phyloP scores from a whole-genome alignment of 495 filamentous ascomycete species.

The Aspergillus heteromorphus region DNA sequence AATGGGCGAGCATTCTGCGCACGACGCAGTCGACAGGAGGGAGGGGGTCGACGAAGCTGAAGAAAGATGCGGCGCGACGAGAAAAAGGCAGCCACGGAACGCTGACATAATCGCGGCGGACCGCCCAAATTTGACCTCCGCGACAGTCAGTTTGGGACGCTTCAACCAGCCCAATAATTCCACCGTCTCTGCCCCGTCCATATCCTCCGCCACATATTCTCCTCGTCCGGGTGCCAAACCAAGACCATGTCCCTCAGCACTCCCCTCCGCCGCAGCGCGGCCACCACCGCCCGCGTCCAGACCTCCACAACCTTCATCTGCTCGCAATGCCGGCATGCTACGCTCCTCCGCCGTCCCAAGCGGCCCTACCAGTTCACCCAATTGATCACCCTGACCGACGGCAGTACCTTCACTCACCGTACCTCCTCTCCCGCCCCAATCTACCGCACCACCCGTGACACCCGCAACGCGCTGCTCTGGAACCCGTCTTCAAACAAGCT shows the following conservation, averaged over 20 bases:
- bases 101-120: not conserved
- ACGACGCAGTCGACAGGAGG: not conserved
- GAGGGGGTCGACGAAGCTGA: not conserved
- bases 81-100: not conserved
- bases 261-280: conserved; percentile 41
- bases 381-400: conserved; percentile 90
- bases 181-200: not conserved
- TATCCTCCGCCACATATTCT: not conserved
- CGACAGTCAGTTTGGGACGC: not conserved
- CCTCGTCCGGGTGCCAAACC: not conserved
- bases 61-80: not conserved
- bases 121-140: not conserved
- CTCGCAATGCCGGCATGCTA: conserved; percentile 67
- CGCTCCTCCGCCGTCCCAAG: conserved; percentile 79
- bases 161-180: not conserved
- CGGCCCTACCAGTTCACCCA: conserved; percentile 96
- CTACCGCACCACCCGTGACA: conserved; percentile 75
- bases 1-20: conserved; percentile 4
- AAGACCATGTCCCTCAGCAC: conserved; percentile 32
- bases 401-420: conserved; percentile 77
- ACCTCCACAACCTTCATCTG: conserved; percentile 40
- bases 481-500: conserved; percentile 75
- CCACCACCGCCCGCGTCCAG: conserved; percentile 24
- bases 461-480: conserved; percentile 82
- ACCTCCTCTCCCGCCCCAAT: conserved; percentile 80